Evolutionary conservation across 2,329 filamentous ascomycete genomes (phyloP).

Genomic region (Purpureocillium takamizusanense): DNA sequence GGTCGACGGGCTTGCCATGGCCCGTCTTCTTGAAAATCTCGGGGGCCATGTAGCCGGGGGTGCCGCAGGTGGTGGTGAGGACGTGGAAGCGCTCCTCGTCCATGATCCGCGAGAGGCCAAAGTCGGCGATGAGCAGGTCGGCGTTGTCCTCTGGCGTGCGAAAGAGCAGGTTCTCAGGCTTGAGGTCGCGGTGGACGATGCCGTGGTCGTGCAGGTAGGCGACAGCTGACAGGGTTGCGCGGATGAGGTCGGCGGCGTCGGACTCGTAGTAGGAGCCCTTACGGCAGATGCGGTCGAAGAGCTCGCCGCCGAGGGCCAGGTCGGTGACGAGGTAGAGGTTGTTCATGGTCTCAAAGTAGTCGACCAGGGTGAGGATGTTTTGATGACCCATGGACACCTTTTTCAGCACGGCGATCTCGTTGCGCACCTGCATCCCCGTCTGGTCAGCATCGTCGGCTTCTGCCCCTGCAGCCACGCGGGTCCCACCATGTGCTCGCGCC

Average conservation of each 20-base stretch:
- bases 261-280: constrained; percentile 98
- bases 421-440: constrained; percentile 62
- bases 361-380: constrained; percentile 94
- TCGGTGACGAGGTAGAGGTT: constrained; percentile 98
- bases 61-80: constrained; percentile 93
- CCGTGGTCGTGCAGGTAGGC: constrained; percentile 97
- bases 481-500: constrained; percentile 90
- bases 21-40: constrained; percentile 99
- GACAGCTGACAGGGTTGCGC: constrained; percentile 91
- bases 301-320: constrained; percentile 87
- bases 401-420: constrained; percentile 96
- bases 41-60: constrained; percentile 97
- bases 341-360: constrained; percentile 99
- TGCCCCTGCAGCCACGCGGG: too few species aligned
- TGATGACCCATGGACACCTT: constrained; percentile 98
- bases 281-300: constrained; percentile 96
- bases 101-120: constrained; percentile 94
- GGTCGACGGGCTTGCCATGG: constrained; percentile 94
- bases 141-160: constrained; percentile 96
- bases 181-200: constrained; percentile 95
- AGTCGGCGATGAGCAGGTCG: constrained; percentile 93
- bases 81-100: constrained; percentile 98
- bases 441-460: not conserved
- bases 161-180: constrained; percentile 95
- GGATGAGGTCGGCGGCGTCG: constrained; percentile 90